Evolutionary conservation across 2,329 filamentous ascomycete genomes (phyloP), one percentile per base, ranked within the genome.

Genomic region (Trichophaea hybrida): DNA sequence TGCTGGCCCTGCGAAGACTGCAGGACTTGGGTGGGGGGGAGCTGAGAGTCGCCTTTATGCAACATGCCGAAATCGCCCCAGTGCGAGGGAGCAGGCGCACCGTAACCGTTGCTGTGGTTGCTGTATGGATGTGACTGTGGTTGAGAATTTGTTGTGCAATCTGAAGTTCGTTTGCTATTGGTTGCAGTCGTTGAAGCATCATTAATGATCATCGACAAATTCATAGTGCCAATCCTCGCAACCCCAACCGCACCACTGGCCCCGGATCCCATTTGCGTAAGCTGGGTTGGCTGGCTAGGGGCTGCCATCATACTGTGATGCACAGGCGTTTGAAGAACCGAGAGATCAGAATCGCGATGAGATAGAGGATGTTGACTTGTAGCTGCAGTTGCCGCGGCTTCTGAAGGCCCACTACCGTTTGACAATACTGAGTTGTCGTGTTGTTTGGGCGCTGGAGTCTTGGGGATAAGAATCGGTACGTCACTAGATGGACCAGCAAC

Each of bases 111-210:
- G 12, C 54, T 56, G 12, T 59, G 62, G 35, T 59, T 59, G 46
- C 63, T 63, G 32, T 61, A 60, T 15, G 53, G 61, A 48, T 57
- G 53, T 13, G 43, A 55, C 15, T 65, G 61, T 5, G 60, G 61
- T 35, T 63, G 61, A 13, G 55, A 33, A 33, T 58, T 55, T 52
- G 46, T 33, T 24, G 61, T 64, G 33, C 59, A 62, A 59, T 86
- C 82, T 0, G 86, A 88, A 1, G 86, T 90, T 71, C 81, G 83
- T 73, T 94, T 93, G n/a, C 83, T 81, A 13, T 82, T 81, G 2
- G 81, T 85, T 24, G 82, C 83, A 1, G 90, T 95, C 1, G 90
- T 94, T 1, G 89, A 94, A 1, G 89, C 91, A 68, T 94, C 89
- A 68, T 97, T 96, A 57, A 83, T 74, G 60, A 79, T 83, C 79